These are phyloP conservation scores for Dactylellina leptospora DNA, from an alignment of 2,329 filamentous ascomycete species.

Conservation along the genomic window DNA sequence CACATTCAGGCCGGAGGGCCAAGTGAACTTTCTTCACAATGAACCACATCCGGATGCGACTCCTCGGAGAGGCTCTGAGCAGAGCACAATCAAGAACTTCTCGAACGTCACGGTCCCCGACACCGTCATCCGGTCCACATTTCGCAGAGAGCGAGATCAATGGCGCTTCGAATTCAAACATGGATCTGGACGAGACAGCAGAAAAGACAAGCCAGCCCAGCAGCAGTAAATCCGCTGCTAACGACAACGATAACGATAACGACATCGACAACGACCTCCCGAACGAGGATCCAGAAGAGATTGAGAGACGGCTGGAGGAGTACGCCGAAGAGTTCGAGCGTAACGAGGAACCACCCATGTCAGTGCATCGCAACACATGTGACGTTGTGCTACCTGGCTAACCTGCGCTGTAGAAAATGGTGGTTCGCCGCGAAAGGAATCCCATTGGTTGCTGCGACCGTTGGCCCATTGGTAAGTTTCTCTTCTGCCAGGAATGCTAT, in stretches of 20 bases:
- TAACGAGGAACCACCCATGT: conserved; percentile 40
- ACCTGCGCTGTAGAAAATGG: conserved; percentile 38
- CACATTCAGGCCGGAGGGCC: not conserved
- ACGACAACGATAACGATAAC: conserved; percentile 2
- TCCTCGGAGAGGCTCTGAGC: conserved; percentile 26
- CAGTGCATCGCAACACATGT: conserved; percentile 26
- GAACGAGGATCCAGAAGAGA: conserved; percentile 21
- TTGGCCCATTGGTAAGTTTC: conserved; percentile 73
- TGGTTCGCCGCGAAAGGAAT: conserved; percentile 63
- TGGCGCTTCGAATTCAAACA: not conserved
- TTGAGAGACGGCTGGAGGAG: conserved; percentile 8
- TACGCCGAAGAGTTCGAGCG: conserved; percentile 44
- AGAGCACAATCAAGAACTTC: conserved; percentile 3
- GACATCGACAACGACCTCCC: not conserved
- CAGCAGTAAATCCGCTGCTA: conserved; percentile 26
- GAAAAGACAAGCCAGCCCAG: conserved; percentile 29
- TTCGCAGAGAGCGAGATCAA: conserved; percentile 1
- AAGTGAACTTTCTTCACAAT: conserved; percentile 11
- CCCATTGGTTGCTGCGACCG: conserved; percentile 81
- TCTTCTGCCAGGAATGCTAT: not conserved
- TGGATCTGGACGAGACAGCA: not conserved
- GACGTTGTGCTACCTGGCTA: not conserved
- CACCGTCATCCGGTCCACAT: not conserved
- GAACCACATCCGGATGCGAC: conserved; percentile 22
- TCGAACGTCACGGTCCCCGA: not conserved